These are phyloP conservation scores for Polytrichum commune DNA, from an alignment of 225 moss, liverwort and hornwort species.

Conservation along the genomic window DNA sequence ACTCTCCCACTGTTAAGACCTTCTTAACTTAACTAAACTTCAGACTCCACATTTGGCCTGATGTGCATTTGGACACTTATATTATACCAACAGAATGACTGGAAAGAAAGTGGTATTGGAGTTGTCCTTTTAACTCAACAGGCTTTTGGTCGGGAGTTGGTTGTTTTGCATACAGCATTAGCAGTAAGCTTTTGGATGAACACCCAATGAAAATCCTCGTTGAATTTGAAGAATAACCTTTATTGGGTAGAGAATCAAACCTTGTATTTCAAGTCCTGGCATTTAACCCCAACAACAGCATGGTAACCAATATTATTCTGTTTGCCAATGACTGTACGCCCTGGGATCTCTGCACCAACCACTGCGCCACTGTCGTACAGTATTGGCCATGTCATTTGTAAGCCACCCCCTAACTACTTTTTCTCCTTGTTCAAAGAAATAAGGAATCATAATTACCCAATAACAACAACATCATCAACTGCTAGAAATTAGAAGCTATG, in stretches of 20 bases:
- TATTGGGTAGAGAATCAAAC: slow-evolving; percentile 20
- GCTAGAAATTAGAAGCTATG: background rate
- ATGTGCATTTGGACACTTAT: too few species aligned
- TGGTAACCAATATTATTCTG: slow-evolving; percentile 74
- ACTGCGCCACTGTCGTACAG: slow-evolving; percentile 87
- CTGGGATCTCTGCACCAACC: slow-evolving; percentile 85
- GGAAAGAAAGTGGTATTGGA: background rate
- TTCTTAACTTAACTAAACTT: too few species aligned
- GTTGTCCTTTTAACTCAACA: too few species aligned
- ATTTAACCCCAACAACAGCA: slow-evolving; percentile 82
- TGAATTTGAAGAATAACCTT: too few species aligned
- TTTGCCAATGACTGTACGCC: slow-evolving; percentile 66
- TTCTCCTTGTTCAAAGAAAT: background rate
- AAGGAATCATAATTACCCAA: background rate
- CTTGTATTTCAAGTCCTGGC: slow-evolving; percentile 95
- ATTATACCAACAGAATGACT: background rate
- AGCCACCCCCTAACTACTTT: slow-evolving; percentile 12
- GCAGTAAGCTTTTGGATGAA: too few species aligned
- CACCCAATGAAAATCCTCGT: too few species aligned
- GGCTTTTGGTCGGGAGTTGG: too few species aligned
- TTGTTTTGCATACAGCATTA: too few species aligned
- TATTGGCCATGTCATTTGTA: slow-evolving; percentile 20
- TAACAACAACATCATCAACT: background rate
- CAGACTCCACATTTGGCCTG: too few species aligned
- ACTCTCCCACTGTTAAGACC: too few species aligned